These are phyloP conservation scores for Saccharomyces jurei DNA, from an alignment of 805 yeast genomes.

Conservation along the genomic window DNA sequence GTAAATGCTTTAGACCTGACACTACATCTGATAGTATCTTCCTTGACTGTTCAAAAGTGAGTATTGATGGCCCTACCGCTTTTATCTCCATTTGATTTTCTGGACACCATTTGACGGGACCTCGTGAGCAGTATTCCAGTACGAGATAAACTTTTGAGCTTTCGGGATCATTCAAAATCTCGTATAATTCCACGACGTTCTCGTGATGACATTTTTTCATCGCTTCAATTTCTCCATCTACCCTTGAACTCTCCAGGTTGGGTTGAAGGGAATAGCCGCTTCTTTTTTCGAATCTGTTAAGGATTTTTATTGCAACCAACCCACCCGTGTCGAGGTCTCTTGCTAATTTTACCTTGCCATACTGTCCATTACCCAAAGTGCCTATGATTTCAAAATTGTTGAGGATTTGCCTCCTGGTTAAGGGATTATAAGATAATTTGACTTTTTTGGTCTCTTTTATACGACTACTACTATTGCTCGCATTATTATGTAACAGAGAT, in stretches of 20 bases:
- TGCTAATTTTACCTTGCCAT: conserved; percentile 92
- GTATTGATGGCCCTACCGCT: conserved; percentile 51
- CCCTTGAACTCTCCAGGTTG: conserved; percentile 52
- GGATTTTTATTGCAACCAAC: conserved; percentile 84
- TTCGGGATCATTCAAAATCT: conserved; percentile 78
- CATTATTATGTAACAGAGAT: neutral
- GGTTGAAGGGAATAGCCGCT: conserved; percentile 37
- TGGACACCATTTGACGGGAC: conserved; percentile 77
- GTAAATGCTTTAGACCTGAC: conserved; percentile 82
- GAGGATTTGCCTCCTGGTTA: conserved; percentile 67
- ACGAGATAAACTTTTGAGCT: conserved; percentile 85
- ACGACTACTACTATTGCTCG: neutral
- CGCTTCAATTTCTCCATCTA: conserved; percentile 82
- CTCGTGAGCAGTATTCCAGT: conserved; percentile 80
- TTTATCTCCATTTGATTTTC: conserved; percentile 33
- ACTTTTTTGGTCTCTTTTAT: conserved; percentile 75
- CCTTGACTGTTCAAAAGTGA: conserved; percentile 59
- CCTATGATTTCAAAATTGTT: conserved; percentile 83
- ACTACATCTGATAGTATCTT: conserved; percentile 74
- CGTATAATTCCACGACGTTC: conserved; percentile 78
- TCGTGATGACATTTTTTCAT: conserved; percentile 89
- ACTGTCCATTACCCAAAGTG: conserved; percentile 94
- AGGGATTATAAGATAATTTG: conserved; percentile 83
- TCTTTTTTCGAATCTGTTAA: conserved; percentile 53
- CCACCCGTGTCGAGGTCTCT: conserved; percentile 54